Evolutionary conservation across 768 basidiomycete genomes (phyloP), one percentile per base, ranked within the genome.

Genomic region (Amanita jacksonii): DNA sequence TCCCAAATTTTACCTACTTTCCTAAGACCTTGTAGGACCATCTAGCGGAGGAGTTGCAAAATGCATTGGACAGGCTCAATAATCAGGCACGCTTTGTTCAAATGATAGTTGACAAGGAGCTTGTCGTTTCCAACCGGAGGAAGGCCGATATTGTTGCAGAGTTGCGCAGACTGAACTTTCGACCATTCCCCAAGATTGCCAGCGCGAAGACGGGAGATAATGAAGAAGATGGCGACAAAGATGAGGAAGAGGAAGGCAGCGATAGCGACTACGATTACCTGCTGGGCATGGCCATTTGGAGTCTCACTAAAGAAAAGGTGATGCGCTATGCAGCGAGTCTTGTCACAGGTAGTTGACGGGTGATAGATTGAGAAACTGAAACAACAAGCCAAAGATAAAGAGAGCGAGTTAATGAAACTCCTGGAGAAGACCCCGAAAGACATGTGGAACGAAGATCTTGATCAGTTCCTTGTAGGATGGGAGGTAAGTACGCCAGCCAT

Each of bases 11-110:
- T 19, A 20, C 23, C 8, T 20, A 12, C 43, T 41, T 55, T 38
- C 57, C 41, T 42, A 42, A 46, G 16, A 20, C 18, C 18, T 42
- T 20, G 33, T 54, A 97, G 92, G 91, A 94, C 58, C 73, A 73
- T 62, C 73, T 93, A 41, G 85, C 90, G 8, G 76, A 76, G 49
- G 85, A 93, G 54, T 69, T 99, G 23, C 84, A 91, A 54, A 66
- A 63, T 33, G 76, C 79, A 31, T 80, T 87, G 48, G 92, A 97
- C 56, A 85, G 77, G 51, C 68, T 97, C 13, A 81, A 79, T 44
- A 98, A 98, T 60, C 96, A 99, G 59, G 94, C 91, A 9, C 84
- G 93, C 16, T 99, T 99, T 63, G 81, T 99, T 39, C 77, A 90
- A 61, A 93, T 97, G 92, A 94, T 98, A 52, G 73, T 98, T 45